A percentile compares a stretch with the other conserved stretches of the same genome.
Evolutionary conservation across 2,329 filamentous ascomycete species (phyloP).

Genomic region (Colletotrichum chlorophyti): DNA sequence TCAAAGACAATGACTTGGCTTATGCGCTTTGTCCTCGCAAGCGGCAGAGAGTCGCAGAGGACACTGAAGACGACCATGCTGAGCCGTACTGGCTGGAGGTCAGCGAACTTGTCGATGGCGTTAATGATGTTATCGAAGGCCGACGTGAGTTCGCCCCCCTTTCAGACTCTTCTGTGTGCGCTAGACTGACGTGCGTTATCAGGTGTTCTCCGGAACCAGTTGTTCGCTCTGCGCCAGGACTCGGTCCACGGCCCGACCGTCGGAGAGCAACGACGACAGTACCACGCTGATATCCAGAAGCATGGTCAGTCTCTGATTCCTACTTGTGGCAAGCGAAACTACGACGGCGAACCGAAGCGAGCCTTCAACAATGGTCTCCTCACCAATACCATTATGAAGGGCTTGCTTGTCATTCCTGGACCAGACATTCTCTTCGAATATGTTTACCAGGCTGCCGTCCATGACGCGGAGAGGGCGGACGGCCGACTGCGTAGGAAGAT

Average conservation of each 20-base stretch:
- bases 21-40: slow-evolving; percentile 22
- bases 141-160: not conserved
- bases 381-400: slow-evolving; percentile 18
- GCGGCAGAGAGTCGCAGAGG: not conserved
- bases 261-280: slow-evolving; percentile 1
- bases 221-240: too few species aligned
- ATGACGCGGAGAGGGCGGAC: slow-evolving; percentile 9
- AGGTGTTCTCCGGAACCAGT: slow-evolving; percentile 13
- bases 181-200: not conserved
- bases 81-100: slow-evolving; percentile 10
- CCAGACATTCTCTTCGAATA: slow-evolving; percentile 24
- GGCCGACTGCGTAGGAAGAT: not conserved
- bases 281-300: slow-evolving; percentile 11
- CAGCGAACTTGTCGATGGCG: too few species aligned
- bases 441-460: slow-evolving; percentile 15
- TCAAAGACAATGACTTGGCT: slow-evolving; percentile 4
- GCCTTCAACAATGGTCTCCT: slow-evolving; percentile 20
- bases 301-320: slow-evolving; percentile 1
- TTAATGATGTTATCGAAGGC: slow-evolving; percentile 12
- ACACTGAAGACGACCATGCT: not conserved
- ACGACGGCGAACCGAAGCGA: slow-evolving; percentile 14
- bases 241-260: slow-evolving; percentile 8
- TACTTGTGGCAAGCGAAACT: slow-evolving; percentile 2
- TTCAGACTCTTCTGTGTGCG: too few species aligned
- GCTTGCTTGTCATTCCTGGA: slow-evolving; percentile 13